Evolutionary conservation across 306 rosid genomes (phyloP).

Genomic region (Vicia villosa): DNA sequence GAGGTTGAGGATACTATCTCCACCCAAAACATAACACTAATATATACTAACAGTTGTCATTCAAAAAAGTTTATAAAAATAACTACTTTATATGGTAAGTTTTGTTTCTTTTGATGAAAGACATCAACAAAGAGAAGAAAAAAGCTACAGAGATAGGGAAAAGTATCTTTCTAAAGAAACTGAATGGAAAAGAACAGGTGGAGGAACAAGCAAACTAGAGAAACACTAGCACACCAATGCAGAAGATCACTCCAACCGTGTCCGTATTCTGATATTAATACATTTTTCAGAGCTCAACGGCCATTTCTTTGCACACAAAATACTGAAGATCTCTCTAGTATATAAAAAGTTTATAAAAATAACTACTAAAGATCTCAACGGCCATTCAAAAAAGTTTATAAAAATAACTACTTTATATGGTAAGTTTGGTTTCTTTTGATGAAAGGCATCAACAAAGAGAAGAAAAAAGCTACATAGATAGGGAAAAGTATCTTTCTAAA

Average conservation of each 20-base stretch:
- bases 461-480: not conserved
- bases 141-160: slow-evolving; percentile 5
- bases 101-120: slow-evolving; percentile 25
- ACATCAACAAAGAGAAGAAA: slow-evolving; percentile 2
- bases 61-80: not conserved
- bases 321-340: too few species aligned
- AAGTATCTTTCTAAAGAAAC: slow-evolving; percentile 22
- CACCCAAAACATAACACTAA: not conserved
- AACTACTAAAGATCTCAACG: too few species aligned
- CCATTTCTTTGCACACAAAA: slow-evolving; percentile 22
- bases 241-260: slow-evolving; percentile 20
- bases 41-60: not conserved
- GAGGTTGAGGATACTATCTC: not conserved
- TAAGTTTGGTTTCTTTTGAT: slow-evolving; percentile 6
- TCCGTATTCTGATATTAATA: not conserved
- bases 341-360: too few species aligned
- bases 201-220: slow-evolving; percentile 28
- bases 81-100: not conserved
- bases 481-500: slow-evolving; percentile 25
- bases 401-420: too few species aligned
- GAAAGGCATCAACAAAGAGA: slow-evolving; percentile 15
- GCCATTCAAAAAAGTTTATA: too few species aligned
- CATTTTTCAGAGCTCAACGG: not conserved
- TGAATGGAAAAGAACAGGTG: slow-evolving; percentile 6
- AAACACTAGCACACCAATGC: slow-evolving; percentile 10